Evolutionary conservation across 2,329 filamentous ascomycete species (phyloP).

Genomic region (Lachnellula subtilissima): DNA sequence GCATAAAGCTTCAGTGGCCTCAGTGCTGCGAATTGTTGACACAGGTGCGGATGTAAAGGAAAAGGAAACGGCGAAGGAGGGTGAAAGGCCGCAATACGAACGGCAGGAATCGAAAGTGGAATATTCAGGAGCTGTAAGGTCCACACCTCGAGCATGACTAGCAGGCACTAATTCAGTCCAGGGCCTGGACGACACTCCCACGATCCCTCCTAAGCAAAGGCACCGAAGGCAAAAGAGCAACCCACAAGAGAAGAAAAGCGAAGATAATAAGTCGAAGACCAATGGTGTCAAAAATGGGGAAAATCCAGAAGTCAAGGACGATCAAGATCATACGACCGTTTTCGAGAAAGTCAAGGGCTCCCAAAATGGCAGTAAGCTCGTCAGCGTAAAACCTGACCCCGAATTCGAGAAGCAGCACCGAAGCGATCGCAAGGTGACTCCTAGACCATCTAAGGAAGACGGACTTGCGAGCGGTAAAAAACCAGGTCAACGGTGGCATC

Average conservation of each 20-base stretch:
- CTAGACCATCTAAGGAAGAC: constrained; percentile 19
- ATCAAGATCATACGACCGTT: constrained; percentile 9
- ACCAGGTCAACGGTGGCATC: constrained; percentile 31
- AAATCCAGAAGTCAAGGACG: constrained; percentile 6
- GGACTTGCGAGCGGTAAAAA: constrained; percentile 27
- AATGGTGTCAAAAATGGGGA: neutral
- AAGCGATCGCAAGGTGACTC: constrained; percentile 10
- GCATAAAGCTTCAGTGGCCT: constrained; percentile 21
- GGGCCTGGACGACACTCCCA: constrained; percentile 29
- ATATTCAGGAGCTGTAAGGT: constrained; percentile 25
- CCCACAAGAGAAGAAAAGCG: constrained; percentile 12
- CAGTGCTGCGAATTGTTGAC: constrained; percentile 28
- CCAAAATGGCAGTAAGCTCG: constrained; percentile 22
- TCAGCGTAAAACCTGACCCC: constrained; percentile 22
- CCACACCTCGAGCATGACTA: neutral
- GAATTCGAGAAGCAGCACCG: constrained; percentile 17
- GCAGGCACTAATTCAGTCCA: constrained; percentile 11
- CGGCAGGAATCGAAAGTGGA: constrained; percentile 25
- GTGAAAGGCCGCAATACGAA: constrained; percentile 14
- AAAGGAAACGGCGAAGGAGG: constrained; percentile 1
- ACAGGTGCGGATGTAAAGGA: constrained; percentile 8
- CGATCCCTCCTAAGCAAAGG: constrained; percentile 23
- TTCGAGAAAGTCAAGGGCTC: constrained; percentile 24
- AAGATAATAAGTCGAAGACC: neutral
- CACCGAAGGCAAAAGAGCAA: constrained; percentile 25